These are phyloP conservation scores for Ceratorhiza oryzae-sativae DNA, from an alignment of 1,284 basidiomycete genomes.

Conservation along the genomic window DNA sequence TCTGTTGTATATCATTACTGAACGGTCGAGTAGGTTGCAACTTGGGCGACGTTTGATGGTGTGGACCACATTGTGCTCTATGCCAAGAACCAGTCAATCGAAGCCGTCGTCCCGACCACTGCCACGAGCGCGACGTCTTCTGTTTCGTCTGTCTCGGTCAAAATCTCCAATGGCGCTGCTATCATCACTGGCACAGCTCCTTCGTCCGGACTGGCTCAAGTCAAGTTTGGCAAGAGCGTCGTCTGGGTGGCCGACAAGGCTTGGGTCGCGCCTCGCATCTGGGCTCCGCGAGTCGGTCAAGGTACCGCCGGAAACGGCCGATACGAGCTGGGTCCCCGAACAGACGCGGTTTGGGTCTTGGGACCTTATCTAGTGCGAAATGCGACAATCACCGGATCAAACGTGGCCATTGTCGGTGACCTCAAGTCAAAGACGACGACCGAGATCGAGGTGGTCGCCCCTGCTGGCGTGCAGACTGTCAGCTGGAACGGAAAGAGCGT, in stretches of 20 bases:
- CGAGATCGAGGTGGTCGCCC: slow-evolving; percentile 38
- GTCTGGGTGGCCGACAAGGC: slow-evolving; percentile 39
- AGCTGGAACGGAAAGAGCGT: slow-evolving; percentile 45
- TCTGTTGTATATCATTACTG: neutral
- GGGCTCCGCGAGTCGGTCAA: slow-evolving; percentile 25
- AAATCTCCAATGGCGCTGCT: slow-evolving; percentile 43
- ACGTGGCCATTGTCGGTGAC: slow-evolving; percentile 39
- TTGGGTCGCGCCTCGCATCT: slow-evolving; percentile 25
- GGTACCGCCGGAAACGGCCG: neutral
- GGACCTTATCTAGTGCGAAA: slow-evolving; percentile 44
- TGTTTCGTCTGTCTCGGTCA: slow-evolving; percentile 42
- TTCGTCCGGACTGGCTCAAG: slow-evolving; percentile 51
- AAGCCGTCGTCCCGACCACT: slow-evolving; percentile 49
- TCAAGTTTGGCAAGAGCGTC: slow-evolving; percentile 45
- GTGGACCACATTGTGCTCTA: slow-evolving; percentile 54
- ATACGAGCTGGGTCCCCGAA: slow-evolving; percentile 37
- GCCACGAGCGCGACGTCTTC: slow-evolving; percentile 35
- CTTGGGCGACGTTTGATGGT: slow-evolving; percentile 52
- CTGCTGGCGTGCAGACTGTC: slow-evolving; percentile 36
- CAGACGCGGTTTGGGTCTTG: slow-evolving; percentile 40
- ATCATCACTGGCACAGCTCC: slow-evolving; percentile 49
- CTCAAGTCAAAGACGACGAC: slow-evolving; percentile 37
- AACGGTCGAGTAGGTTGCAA: slow-evolving; percentile 48
- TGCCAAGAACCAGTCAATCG: slow-evolving; percentile 51
- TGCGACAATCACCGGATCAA: slow-evolving; percentile 33